A percentile compares a stretch with the other conserved stretches of the same genome.
Conservation (phyloP, 495 filamentous ascomycete species). For the Mycothermus thermophilus region DNA sequence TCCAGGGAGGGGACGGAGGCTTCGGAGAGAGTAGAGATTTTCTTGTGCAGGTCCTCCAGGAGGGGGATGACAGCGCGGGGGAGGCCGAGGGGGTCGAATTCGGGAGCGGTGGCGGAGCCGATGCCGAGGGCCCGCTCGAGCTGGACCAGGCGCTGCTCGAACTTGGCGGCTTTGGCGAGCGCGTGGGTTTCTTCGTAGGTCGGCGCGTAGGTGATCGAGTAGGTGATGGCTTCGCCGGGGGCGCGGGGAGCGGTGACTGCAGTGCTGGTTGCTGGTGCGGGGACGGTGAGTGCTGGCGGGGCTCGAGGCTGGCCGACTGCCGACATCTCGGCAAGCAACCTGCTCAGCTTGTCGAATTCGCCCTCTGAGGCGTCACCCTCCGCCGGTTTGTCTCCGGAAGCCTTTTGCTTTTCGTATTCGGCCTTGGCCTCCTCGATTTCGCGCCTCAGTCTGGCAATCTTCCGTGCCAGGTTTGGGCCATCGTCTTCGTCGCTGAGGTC, state of each 20-base stretch:
- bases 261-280: constrained; percentile 11
- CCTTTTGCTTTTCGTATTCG: constrained; percentile 43
- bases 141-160: constrained; percentile 63
- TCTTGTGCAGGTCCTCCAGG: constrained; percentile 61
- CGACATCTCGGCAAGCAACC: constrained; percentile 46
- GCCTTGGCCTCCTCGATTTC: constrained; percentile 69
- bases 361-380: too few relatives aligned
- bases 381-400: constrained; percentile 18
- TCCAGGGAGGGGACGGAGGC: constrained; percentile 57
- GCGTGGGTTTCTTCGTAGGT: constrained; percentile 47
- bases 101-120: constrained; percentile 49
- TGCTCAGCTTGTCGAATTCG: constrained; percentile 46
- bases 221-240: constrained; percentile 21
- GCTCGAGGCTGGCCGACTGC: constrained; percentile 18
- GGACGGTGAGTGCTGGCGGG: constrained; percentile 11
- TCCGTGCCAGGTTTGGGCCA: constrained; percentile 54
- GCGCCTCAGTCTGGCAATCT: constrained; percentile 61
- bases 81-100: constrained; percentile 42
- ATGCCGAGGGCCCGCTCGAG: constrained; percentile 77
- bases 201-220: constrained; percentile 43
- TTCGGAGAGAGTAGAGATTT: constrained; percentile 49
- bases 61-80: constrained; percentile 61
- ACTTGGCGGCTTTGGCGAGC: constrained; percentile 71
- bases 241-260: neutral
- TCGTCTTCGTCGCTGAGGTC: constrained; percentile 49